Base-by-base conservation (phyloP, 768 basidiomycete species). In the Tulasnella calospora region DNA sequence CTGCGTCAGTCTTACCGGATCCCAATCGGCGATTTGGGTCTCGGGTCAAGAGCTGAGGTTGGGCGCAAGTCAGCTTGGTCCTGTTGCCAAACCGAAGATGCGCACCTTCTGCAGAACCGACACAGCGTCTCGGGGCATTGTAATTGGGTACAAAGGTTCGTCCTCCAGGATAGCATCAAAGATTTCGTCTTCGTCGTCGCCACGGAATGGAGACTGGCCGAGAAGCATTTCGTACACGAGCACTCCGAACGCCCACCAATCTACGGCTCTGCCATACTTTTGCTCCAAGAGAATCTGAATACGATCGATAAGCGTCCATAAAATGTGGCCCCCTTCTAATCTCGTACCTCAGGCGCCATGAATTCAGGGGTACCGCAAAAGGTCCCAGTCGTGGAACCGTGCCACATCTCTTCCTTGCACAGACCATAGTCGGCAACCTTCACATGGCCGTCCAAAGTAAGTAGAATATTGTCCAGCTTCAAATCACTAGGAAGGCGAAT, bases 231-330 rank as follows among this genome's bases (percentile, higher is more conserved):
- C 98, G 83, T 99, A 99, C 35, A 93, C 98, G 82, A 99, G 85
- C 5, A 99, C 98, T 80, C 98, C 98, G 84, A 99, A 99, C 17
- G 98, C 98, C 98, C 98, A 99, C 98, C 98, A 99, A 83, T 99
- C 98, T 57, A 99, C 98, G 15, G 98, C 97, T 51, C 96, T 94
- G 13, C 96, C 96, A 82, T 99, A 99, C 71, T 96, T 93, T 86
- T 99, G 98, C 86, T 99, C 98, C n/a, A 99, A 89, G 75, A 99
- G 88, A 84, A 99, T 99, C 96, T 99, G 80, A 8, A 38, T 21
- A 81, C 81, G 47, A 30, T 47, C 41, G 71, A 74, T 67, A 21
- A 46, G 38, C 10, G 8, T 19, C 46, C 9, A 69, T 35, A 35
- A 33, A 19, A 74, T 33, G 23, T 15, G n/a, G 1, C n/a, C 23